Conservation (phyloP, 148 eudicot genomes). For the Silene conica region DNA sequence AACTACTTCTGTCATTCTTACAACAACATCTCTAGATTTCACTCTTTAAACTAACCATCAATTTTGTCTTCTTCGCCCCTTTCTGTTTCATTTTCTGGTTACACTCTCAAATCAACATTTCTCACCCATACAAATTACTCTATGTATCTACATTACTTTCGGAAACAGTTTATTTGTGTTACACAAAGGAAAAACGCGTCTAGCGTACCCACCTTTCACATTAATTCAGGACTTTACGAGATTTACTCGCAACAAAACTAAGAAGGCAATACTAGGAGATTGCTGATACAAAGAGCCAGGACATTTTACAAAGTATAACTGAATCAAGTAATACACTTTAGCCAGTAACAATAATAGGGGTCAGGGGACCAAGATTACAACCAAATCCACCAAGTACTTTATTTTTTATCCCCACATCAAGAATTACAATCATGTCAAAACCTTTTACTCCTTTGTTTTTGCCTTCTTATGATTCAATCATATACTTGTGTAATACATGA, state of each 20-base stretch:
- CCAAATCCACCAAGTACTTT: slow-evolving; percentile 14
- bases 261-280: not conserved
- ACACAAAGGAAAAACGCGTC: no score
- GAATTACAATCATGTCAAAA: slow-evolving; percentile 38
- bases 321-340: slow-evolving; percentile 24
- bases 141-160: no score
- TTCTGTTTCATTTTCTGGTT: not conserved
- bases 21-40: not conserved
- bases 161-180: no score
- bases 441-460: slow-evolving; percentile 22
- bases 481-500: slow-evolving; percentile 22
- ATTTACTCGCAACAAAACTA: not conserved
- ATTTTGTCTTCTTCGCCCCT: not conserved
- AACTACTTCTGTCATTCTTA: not conserved
- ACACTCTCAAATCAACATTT: not conserved
- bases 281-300: slow-evolving; percentile 17
- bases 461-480: slow-evolving; percentile 32
- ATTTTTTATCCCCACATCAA: slow-evolving; percentile 20
- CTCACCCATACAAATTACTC: no score
- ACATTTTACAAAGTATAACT: slow-evolving; percentile 18
- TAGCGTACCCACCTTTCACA: not conserved
- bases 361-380: slow-evolving; percentile 27
- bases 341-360: slow-evolving; percentile 18
- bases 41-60: not conserved
- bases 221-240: not conserved